phyloP scores from a whole-genome alignment of 192 early-diverging fungal genomes.

The Thamnidium elegans region DNA sequence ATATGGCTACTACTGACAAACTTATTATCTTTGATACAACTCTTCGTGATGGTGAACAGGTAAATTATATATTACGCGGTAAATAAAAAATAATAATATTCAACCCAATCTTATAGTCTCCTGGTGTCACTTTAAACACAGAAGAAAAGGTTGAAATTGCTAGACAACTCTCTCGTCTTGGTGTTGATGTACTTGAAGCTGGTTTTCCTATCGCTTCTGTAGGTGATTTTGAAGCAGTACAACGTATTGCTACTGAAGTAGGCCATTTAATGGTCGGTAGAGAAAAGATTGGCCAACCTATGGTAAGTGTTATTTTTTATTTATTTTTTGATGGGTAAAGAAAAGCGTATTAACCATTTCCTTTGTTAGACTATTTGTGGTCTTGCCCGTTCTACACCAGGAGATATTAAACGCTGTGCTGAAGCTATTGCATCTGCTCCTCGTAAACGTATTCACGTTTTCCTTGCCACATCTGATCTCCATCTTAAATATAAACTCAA shows the following conservation, averaged over 20 bases:
- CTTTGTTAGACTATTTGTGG: conserved; percentile 67
- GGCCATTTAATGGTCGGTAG: conserved; percentile 82
- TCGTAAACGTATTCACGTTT: conserved; percentile 86
- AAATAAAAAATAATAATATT: not conserved
- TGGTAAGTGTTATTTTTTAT: conserved; percentile 54
- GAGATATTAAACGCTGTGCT: conserved; percentile 85
- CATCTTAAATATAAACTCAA: conserved; percentile 94
- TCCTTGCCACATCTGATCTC: conserved; percentile 96
- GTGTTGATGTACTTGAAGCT: conserved; percentile 94
- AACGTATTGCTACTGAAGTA: conserved; percentile 90
- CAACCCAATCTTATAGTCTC: conserved; percentile 61
- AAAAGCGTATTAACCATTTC: not conserved
- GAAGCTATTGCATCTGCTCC: conserved; percentile 90
- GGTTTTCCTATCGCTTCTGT: conserved; percentile 93
- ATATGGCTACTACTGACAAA: conserved; percentile 43
- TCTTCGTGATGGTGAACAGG: conserved; percentile 95
- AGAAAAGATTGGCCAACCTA: conserved; percentile 72
- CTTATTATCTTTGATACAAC: conserved; percentile 96
- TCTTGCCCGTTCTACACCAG: conserved; percentile 78
- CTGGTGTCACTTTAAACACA: conserved; percentile 89
- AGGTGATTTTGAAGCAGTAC: conserved; percentile 94
- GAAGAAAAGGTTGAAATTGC: conserved; percentile 96
- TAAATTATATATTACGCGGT: conserved; percentile 21
- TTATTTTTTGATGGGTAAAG: not conserved
- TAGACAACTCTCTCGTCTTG: conserved; percentile 85